Conservation (phyloP, 2,329 filamentous ascomycete genomes). For the Aspergillus sp. region DNA sequence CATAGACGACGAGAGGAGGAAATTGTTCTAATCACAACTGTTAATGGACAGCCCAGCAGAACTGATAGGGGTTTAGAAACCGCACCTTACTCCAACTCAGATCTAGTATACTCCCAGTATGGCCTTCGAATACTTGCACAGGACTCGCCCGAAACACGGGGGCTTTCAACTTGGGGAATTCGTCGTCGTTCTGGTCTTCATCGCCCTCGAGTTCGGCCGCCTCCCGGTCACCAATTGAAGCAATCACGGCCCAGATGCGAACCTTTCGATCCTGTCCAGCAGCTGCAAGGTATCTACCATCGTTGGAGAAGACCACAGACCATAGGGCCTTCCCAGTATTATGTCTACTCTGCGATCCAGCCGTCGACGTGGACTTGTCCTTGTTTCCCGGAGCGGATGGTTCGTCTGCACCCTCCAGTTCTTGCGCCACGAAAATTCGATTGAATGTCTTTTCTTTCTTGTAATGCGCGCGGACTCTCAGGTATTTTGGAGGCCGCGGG, state of each 20-base stretch:
- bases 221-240: slow-evolving; percentile 68
- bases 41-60: slow-evolving; percentile 1
- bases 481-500: slow-evolving; percentile 83
- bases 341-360: slow-evolving; percentile 14
- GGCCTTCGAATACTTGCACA: slow-evolving; percentile 69
- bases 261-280: slow-evolving; percentile 82
- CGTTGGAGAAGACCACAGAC: slow-evolving; percentile 86
- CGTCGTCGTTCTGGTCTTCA: slow-evolving; percentile 40
- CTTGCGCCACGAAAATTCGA: slow-evolving; percentile 82
- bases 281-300: slow-evolving; percentile 85
- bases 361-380: slow-evolving; percentile 17
- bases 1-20: slow-evolving; percentile 91
- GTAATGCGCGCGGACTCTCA: slow-evolving; percentile 71
- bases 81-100: slow-evolving; percentile 86
- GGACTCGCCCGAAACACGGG: slow-evolving; percentile 81
- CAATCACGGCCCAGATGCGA: slow-evolving; percentile 80
- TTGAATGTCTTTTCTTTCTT: slow-evolving; percentile 79
- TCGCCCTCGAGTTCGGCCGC: slow-evolving; percentile 65
- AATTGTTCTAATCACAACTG: slow-evolving; percentile 60
- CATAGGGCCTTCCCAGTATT: slow-evolving; percentile 63
- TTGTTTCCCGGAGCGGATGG: slow-evolving; percentile 22
- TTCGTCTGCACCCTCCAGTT: slow-evolving; percentile 59
- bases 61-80: slow-evolving; percentile 2
- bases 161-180: slow-evolving; percentile 63
- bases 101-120: slow-evolving; percentile 78